Evolutionary conservation across 2,329 filamentous ascomycete genomes (phyloP).

Genomic region (Alternaria atra): DNA sequence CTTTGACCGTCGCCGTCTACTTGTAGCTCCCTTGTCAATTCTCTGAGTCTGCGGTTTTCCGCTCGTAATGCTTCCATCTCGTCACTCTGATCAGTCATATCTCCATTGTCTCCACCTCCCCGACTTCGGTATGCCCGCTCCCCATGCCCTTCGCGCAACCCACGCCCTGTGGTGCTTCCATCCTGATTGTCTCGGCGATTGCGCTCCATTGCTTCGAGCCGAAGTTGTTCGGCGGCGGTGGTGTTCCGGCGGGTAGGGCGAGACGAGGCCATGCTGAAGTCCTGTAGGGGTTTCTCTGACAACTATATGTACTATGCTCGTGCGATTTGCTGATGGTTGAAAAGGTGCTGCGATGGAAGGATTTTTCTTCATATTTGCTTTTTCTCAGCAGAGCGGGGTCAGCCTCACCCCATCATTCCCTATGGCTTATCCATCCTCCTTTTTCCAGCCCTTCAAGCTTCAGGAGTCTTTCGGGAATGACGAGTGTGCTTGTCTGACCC

Average conservation of each 20-base stretch:
- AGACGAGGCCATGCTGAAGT: background rate
- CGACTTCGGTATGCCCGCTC: background rate
- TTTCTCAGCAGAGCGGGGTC: too few species aligned
- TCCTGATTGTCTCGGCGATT: background rate
- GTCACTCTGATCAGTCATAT: background rate
- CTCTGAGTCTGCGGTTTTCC: background rate
- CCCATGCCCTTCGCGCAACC: background rate
- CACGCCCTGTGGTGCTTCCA: background rate
- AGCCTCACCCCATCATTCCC: too few species aligned
- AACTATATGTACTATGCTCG: background rate
- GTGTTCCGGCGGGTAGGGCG: background rate
- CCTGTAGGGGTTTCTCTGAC: background rate
- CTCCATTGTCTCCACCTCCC: background rate
- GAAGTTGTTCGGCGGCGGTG: slow-evolving; percentile 1
- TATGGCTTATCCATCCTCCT: too few species aligned
- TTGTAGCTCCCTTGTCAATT: background rate
- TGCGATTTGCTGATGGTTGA: background rate
- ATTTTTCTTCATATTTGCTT: too few species aligned
- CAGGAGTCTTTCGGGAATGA: too few species aligned
- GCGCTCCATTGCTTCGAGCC: background rate
- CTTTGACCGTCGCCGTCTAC: background rate
- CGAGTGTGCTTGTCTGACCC: too few species aligned
- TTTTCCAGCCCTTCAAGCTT: too few species aligned
- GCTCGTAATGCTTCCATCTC: background rate
- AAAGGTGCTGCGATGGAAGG: background rate